Conservation (phyloP, 2,329 filamentous ascomycete genomes). For the Daldinia sp. region DNA sequence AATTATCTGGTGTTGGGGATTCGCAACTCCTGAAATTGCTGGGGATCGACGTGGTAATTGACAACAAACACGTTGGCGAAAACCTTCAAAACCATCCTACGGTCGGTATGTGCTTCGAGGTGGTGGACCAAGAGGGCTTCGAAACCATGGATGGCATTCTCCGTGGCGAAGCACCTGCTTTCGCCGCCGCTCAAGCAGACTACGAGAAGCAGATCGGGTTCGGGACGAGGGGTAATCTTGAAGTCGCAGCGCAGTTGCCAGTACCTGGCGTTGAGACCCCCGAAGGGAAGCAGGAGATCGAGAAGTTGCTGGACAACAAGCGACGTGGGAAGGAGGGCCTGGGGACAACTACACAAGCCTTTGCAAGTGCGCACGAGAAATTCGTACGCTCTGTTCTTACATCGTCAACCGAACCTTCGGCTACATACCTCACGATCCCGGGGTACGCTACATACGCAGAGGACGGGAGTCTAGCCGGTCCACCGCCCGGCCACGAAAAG, state of each 20-base stretch:
- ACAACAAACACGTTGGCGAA: slow-evolving; percentile 5
- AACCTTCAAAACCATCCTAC: slow-evolving; percentile 4
- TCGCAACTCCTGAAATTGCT: not conserved
- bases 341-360: not conserved
- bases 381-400: not conserved
- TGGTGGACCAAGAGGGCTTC: not conserved
- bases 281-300: not conserved
- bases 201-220: slow-evolving; percentile 4
- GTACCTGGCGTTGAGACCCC: slow-evolving; percentile 4
- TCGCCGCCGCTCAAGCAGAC: not conserved
- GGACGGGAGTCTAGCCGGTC: not conserved
- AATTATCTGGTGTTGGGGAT: slow-evolving; percentile 7
- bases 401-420: not conserved
- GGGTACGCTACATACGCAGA: not conserved
- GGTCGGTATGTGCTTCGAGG: slow-evolving; percentile 9
- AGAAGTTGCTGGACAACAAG: not conserved
- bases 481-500: not conserved
- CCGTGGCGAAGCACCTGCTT: not conserved
- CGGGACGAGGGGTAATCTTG: not conserved
- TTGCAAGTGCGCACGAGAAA: not conserved
- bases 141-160: slow-evolving; percentile 1
- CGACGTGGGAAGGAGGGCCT: not conserved
- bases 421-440: slow-evolving; percentile 1
- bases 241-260: not conserved
- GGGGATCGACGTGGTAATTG: not conserved